Percentiles rank a stretch among this genome's conserved stretches.
Conservation (phyloP, 1,139 yeast species). For the Protomyces arabidopsidicola region DNA sequence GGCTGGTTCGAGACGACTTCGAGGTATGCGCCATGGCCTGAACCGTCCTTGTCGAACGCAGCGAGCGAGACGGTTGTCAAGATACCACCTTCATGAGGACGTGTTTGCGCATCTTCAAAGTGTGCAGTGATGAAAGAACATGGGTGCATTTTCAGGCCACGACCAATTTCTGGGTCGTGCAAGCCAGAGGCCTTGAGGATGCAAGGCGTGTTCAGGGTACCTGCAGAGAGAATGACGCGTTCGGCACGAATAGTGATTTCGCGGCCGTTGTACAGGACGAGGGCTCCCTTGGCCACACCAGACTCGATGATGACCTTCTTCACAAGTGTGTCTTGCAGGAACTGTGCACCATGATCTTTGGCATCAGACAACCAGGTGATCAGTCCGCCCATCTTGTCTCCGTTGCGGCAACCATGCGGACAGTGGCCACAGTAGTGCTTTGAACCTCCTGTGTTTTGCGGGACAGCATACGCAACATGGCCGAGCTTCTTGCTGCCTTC, state of each 20-base stretch:
- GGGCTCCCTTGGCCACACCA: slow-evolving; percentile 49
- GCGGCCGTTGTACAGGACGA: slow-evolving; percentile 37
- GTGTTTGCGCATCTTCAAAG: slow-evolving; percentile 40
- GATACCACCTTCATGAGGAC: slow-evolving; percentile 47
- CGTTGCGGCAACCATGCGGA: slow-evolving; percentile 52
- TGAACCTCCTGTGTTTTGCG: slow-evolving; percentile 53
- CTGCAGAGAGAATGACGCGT: slow-evolving; percentile 49
- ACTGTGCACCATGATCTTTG: slow-evolving; percentile 48
- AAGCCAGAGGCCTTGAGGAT: slow-evolving; percentile 52
- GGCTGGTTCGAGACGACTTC: slow-evolving; percentile 54
- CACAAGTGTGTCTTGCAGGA: slow-evolving; percentile 51
- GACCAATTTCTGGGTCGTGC: slow-evolving; percentile 52
- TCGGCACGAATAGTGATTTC: slow-evolving; percentile 49
- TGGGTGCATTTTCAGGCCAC: slow-evolving; percentile 55
- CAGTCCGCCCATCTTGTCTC: slow-evolving; percentile 54
- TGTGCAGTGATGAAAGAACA: slow-evolving; percentile 47
- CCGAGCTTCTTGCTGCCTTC: slow-evolving; percentile 51
- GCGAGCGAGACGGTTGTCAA: slow-evolving; percentile 52
- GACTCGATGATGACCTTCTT: slow-evolving; percentile 43
- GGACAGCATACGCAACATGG: slow-evolving; percentile 41
- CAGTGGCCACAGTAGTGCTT: slow-evolving; percentile 53
- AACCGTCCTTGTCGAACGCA: slow-evolving; percentile 52
- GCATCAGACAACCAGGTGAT: slow-evolving; percentile 55
- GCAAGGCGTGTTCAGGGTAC: slow-evolving; percentile 53
- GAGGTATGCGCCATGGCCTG: slow-evolving; percentile 55